These are phyloP conservation scores for Dioscorea alata DNA, from an alignment of 106 monocot genomes.

Conservation along the genomic window DNA sequence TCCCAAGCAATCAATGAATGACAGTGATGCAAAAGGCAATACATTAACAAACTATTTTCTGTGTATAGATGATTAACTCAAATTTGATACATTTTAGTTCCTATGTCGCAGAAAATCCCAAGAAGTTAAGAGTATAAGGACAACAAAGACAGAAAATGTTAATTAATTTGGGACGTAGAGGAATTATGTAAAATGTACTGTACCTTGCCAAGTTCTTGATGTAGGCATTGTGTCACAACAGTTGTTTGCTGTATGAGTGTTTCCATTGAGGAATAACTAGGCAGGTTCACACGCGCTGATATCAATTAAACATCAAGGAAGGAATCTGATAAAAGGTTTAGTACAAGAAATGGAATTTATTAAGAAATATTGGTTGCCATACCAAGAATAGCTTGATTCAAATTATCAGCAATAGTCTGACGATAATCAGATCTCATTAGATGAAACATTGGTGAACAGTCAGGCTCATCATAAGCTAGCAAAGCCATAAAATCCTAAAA, in stretches of 20 bases:
- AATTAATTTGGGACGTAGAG: background rate
- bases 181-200: background rate
- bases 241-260: slow-evolving; percentile 76
- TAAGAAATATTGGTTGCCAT: background rate
- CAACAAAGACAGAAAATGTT: too few relatives aligned
- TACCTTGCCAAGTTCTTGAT: slow-evolving; percentile 83
- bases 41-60: too few relatives aligned
- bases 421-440: slow-evolving; percentile 69
- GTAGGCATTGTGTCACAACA: slow-evolving; percentile 59
- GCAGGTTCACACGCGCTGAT: slow-evolving; percentile 73
- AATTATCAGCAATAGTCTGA: slow-evolving; percentile 66
- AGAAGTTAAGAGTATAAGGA: too few relatives aligned
- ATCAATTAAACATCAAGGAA: slow-evolving; percentile 7
- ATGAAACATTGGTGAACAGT: slow-evolving; percentile 93
- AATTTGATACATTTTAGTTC: too few relatives aligned
- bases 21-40: too few relatives aligned
- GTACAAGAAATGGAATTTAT: background rate
- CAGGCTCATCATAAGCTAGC: slow-evolving; percentile 87
- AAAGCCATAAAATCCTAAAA: slow-evolving; percentile 80
- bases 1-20: too few relatives aligned
- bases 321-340: background rate
- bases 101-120: too few relatives aligned
- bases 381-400: slow-evolving; percentile 91
- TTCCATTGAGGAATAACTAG: slow-evolving; percentile 83
- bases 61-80: too few relatives aligned